These are phyloP conservation scores for Mollisiaceae sp. DNA, from an alignment of 2,329 filamentous ascomycete genomes.

Conservation along the genomic window DNA sequence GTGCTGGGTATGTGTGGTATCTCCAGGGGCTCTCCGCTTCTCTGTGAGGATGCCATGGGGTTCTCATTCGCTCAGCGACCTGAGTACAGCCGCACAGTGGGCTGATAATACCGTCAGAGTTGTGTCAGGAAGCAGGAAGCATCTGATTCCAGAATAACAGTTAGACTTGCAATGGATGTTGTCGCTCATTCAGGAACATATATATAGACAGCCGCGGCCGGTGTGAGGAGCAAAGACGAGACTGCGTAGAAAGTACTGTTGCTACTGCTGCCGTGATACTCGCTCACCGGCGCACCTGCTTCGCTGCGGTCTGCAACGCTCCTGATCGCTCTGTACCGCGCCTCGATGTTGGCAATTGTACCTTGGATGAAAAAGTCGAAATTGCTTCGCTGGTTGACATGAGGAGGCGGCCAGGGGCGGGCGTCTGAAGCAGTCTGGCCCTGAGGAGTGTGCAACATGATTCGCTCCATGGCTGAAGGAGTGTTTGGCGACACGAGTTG, in stretches of 20 bases:
- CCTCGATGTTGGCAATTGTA: no score
- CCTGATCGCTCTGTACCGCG: constrained; percentile 1
- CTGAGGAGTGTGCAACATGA: constrained; percentile 24
- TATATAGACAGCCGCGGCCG: constrained; percentile 16
- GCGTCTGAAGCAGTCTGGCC: constrained; percentile 13
- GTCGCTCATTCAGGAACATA: constrained; percentile 8
- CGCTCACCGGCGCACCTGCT: neutral
- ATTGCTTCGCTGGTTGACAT: constrained; percentile 10
- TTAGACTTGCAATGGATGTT: neutral
- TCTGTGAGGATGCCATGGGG: neutral
- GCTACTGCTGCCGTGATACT: neutral
- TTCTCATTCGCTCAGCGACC: neutral
- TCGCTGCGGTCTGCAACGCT: neutral
- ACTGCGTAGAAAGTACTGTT: neutral
- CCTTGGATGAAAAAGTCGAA: no score
- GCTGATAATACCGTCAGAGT: constrained; percentile 31
- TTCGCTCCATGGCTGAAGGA: constrained; percentile 22
- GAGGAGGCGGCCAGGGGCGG: constrained; percentile 9
- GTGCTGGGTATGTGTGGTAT: no score
- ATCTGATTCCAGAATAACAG: constrained; percentile 21
- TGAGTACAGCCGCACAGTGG: constrained; percentile 17
- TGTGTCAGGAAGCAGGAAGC: constrained; percentile 27
- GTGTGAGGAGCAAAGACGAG: neutral
- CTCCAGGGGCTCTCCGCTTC: no score
- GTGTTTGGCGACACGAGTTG: constrained; percentile 21